phyloP scores from a whole-genome alignment of 805 yeast species.

The Wickerhamiella shivajii region DNA sequence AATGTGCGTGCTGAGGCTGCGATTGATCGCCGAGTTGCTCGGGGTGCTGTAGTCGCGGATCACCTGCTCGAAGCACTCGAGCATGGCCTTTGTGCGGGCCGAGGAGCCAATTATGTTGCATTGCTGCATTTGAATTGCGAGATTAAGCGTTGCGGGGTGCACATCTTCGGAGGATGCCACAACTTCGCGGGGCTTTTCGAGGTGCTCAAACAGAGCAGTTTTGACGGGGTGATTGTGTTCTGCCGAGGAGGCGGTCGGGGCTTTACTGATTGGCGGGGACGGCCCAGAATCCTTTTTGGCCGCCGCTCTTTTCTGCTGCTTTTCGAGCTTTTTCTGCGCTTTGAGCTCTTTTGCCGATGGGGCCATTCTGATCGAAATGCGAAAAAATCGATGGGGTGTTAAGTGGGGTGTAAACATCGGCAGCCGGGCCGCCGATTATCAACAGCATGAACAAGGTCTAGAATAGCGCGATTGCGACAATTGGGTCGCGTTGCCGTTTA shows the following conservation, averaged over 20 bases:
- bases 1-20: constrained; percentile 77
- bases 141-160: constrained; percentile 70
- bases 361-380: no score
- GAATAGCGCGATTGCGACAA: no score
- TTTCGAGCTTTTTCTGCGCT: constrained; percentile 75
- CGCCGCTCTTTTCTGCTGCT: constrained; percentile 87
- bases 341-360: constrained; percentile 63
- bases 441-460: no score
- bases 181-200: constrained; percentile 18
- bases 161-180: constrained; percentile 46
- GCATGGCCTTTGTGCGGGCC: constrained; percentile 70
- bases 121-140: constrained; percentile 68
- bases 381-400: no score
- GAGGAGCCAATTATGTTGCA: constrained; percentile 84
- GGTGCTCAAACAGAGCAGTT: constrained; percentile 27
- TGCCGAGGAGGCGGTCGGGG: neutral
- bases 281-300: constrained; percentile 48
- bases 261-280: constrained; percentile 8
- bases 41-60: constrained; percentile 76
- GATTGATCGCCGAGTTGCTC: constrained; percentile 63
- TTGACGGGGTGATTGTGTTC: neutral
- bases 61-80: constrained; percentile 68
- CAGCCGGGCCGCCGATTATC: no score
- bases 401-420: no score
- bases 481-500: no score